phyloP scores from a whole-genome alignment of 1,284 basidiomycete species.

The Meira miltonrushii region DNA sequence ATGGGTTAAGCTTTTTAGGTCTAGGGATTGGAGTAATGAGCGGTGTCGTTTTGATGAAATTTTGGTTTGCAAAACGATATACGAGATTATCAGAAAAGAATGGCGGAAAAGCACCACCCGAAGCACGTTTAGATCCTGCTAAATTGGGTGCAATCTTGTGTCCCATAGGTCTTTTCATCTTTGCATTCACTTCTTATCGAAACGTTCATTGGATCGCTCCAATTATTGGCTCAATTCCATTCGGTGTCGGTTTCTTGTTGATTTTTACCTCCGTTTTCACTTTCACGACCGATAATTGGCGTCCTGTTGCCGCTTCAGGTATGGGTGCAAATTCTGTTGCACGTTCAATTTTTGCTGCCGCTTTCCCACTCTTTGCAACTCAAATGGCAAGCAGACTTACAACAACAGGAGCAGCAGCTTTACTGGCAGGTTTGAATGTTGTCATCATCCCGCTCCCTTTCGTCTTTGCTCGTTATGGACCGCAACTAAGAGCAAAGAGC shows the following conservation, averaged over 20 bases:
- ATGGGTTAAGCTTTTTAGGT: conserved; percentile 67
- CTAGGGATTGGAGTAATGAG: conserved; percentile 66
- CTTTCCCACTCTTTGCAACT: conserved; percentile 21
- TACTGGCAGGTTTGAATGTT: conserved; percentile 17
- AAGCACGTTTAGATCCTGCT: conserved; percentile 58
- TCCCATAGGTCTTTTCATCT: conserved; percentile 17
- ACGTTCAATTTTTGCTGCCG: conserved; percentile 12
- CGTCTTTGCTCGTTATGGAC: conserved; percentile 20
- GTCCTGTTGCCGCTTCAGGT: conserved; percentile 26
- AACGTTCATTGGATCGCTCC: conserved; percentile 20
- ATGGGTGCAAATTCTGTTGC: conserved; percentile 16
- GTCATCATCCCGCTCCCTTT: conserved; percentile 17
- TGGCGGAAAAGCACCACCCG: conserved; percentile 63
- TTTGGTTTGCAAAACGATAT: conserved; percentile 57
- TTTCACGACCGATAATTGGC: conserved; percentile 11
- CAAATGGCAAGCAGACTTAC: conserved; percentile 17
- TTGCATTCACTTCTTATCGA: conserved; percentile 19
- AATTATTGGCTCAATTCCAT: conserved; percentile 21
- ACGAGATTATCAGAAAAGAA: conserved; percentile 23
- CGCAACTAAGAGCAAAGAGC: conserved; percentile 14
- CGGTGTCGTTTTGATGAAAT: conserved; percentile 61
- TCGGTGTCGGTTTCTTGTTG: conserved; percentile 62
- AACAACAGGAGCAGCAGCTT: conserved; percentile 16
- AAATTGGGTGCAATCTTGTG: conserved; percentile 61
- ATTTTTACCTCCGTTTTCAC: conserved; percentile 45